Percentiles rank a stretch among this genome's conserved stretches.
Evolutionary conservation across 805 yeast species (phyloP).

Genomic region (Lipomyces oligophaga): DNA sequence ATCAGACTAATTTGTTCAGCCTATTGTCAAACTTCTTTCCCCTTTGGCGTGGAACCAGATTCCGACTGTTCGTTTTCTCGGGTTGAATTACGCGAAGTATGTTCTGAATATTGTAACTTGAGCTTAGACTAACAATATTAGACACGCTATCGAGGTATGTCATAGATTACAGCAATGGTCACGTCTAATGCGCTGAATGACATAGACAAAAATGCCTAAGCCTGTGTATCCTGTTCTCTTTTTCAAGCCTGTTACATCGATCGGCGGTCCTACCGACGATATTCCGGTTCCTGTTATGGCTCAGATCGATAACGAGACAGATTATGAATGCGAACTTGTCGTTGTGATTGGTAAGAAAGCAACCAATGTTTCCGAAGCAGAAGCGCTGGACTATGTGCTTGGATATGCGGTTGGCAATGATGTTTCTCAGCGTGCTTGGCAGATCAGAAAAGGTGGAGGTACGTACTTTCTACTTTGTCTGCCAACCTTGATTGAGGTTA

Average conservation of each 20-base stretch:
- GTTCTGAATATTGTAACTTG: conserved; percentile 19
- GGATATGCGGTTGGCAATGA: conserved; percentile 57
- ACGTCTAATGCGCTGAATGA: too few relatives aligned
- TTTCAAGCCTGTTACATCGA: conserved; percentile 48
- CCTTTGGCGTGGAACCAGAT: conserved; percentile 43
- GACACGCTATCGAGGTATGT: conserved; percentile 29
- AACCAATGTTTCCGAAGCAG: conserved; percentile 42
- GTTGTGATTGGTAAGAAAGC: conserved; percentile 53
- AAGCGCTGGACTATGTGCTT: conserved; percentile 47
- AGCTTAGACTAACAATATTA: conserved; percentile 1
- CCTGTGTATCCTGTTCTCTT: conserved; percentile 52
- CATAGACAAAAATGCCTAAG: conserved; percentile 42
- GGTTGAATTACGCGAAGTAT: conserved; percentile 49
- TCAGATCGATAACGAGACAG: conserved; percentile 42
- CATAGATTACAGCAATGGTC: background rate
- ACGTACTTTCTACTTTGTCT: background rate
- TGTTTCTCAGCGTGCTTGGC: conserved; percentile 57
- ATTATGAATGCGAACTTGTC: conserved; percentile 55
- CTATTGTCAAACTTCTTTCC: conserved; percentile 40
- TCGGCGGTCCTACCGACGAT: conserved; percentile 44
- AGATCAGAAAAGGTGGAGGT: conserved; percentile 48
- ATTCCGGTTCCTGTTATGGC: conserved; percentile 44
- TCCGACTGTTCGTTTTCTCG: conserved; percentile 46
- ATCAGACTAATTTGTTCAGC: conserved; percentile 11
- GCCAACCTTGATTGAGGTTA: too few relatives aligned